These are phyloP conservation scores for Globisporangium iwayamae DNA, from an alignment of 352 stramenopile species.

Conservation along the genomic window DNA sequence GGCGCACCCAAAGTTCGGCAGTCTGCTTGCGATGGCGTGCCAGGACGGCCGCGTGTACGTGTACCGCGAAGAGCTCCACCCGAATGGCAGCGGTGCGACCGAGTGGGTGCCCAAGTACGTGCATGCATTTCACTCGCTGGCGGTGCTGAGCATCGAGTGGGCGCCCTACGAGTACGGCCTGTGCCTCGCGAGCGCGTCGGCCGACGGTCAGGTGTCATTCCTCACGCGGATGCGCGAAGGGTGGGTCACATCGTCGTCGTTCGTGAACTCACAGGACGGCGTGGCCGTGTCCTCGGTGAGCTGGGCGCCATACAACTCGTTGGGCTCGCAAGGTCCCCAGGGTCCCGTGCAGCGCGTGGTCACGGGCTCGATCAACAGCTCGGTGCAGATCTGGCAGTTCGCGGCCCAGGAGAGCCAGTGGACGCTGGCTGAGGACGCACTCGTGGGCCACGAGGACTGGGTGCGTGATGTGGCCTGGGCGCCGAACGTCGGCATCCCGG, in stretches of 20 bases:
- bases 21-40: slow-evolving; percentile 66
- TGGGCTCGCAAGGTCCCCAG: slow-evolving; percentile 64
- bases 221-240: slow-evolving; percentile 78
- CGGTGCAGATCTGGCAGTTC: slow-evolving; percentile 63
- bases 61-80: slow-evolving; percentile 75
- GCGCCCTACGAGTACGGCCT: slow-evolving; percentile 86
- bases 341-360: slow-evolving; percentile 73
- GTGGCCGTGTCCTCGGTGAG: slow-evolving; percentile 76
- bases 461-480: slow-evolving; percentile 82
- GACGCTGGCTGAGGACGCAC: slow-evolving; percentile 35
- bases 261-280: slow-evolving; percentile 71
- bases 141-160: slow-evolving; percentile 81
- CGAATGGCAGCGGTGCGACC: slow-evolving; percentile 48
- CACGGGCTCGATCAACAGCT: slow-evolving; percentile 62
- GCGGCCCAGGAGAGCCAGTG: slow-evolving; percentile 33
- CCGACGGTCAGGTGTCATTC: slow-evolving; percentile 82
- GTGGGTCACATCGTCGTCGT: slow-evolving; percentile 75
- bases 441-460: slow-evolving; percentile 78
- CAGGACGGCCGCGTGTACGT: slow-evolving; percentile 85
- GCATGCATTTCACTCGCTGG: slow-evolving; percentile 64
- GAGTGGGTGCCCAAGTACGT: slow-evolving; percentile 79
- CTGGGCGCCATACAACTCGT: slow-evolving; percentile 85
- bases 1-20: slow-evolving; percentile 85
- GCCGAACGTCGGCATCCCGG: slow-evolving; percentile 78
- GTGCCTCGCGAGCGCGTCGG: slow-evolving; percentile 71